These are phyloP conservation scores for Eragrostis nindensis DNA, from an alignment of 176 grass and related monocot species.

Conservation along the genomic window DNA sequence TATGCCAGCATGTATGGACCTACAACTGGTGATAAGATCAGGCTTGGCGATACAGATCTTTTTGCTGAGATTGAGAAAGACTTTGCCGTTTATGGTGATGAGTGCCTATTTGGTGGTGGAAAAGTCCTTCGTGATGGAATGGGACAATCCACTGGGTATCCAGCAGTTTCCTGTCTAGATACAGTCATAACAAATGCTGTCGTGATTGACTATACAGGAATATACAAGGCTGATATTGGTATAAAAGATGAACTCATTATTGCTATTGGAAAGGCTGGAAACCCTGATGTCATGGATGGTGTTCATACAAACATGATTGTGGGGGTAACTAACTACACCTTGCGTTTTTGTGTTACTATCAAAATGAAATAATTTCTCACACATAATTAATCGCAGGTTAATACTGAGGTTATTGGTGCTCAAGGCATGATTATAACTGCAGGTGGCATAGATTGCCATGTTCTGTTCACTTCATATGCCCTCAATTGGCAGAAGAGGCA, in stretches of 20 bases:
- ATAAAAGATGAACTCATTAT: constrained; percentile 74
- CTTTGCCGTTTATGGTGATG: constrained; percentile 85
- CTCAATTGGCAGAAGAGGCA: constrained; percentile 78
- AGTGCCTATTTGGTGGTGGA: constrained; percentile 98
- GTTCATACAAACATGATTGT: constrained; percentile 83
- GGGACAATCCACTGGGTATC: constrained; percentile 76
- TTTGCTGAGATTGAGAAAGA: constrained; percentile 97
- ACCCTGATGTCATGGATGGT: constrained; percentile 94
- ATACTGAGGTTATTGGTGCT: constrained; percentile 93
- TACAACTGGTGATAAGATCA: constrained; percentile 93
- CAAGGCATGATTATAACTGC: constrained; percentile 95
- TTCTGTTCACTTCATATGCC: constrained; percentile 99
- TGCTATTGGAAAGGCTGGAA: constrained; percentile 91
- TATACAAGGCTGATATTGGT: constrained; percentile 99
- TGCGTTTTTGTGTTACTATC: constrained; percentile 25
- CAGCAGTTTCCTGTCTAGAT: constrained; percentile 64
- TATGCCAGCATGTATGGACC: constrained; percentile 98
- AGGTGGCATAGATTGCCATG: constrained; percentile 94
- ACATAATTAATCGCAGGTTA: constrained; percentile 61
- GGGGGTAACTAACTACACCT: constrained; percentile 64
- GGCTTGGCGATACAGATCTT: constrained; percentile 86
- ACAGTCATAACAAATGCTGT: constrained; percentile 95
- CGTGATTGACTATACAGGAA: constrained; percentile 92
- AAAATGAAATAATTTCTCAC: constrained; percentile 16
- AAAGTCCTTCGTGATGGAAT: constrained; percentile 96